These are phyloP conservation scores for Phaeosphaeria sp. DNA, from an alignment of 2,329 filamentous ascomycete species.

Conservation along the genomic window DNA sequence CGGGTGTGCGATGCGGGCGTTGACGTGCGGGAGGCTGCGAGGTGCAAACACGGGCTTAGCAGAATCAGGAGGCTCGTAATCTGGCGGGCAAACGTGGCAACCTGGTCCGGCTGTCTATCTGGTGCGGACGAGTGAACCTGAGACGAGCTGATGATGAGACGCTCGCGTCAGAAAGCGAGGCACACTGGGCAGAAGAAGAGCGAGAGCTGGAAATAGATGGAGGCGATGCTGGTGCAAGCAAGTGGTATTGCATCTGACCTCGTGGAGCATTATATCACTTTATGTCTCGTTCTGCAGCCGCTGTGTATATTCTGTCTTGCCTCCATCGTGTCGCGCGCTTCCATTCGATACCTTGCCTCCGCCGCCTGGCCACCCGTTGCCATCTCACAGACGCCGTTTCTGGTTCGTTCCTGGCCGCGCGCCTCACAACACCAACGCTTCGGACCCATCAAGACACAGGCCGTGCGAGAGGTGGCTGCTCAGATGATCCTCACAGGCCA, in stretches of 20 bases:
- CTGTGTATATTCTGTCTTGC: slow-evolving; percentile 38
- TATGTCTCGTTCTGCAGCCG: slow-evolving; percentile 45
- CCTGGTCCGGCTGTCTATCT: slow-evolving; percentile 27
- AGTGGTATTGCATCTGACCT: slow-evolving; percentile 31
- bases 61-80: slow-evolving; percentile 19
- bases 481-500: slow-evolving; percentile 37
- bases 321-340: slow-evolving; percentile 45
- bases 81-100: slow-evolving; percentile 32
- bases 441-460: slow-evolving; percentile 29
- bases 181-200: slow-evolving; percentile 6
- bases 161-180: slow-evolving; percentile 22
- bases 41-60: slow-evolving; percentile 22
- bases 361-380: slow-evolving; percentile 35
- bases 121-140: slow-evolving; percentile 25
- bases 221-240: slow-evolving; percentile 25
- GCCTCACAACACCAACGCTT: slow-evolving; percentile 43
- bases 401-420: slow-evolving; percentile 43
- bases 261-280: slow-evolving; percentile 35
- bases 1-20: slow-evolving; percentile 35
- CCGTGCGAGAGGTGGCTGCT: slow-evolving; percentile 34
- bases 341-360: slow-evolving; percentile 31
- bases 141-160: slow-evolving; percentile 37
- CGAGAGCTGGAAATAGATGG: slow-evolving; percentile 29
- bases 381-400: slow-evolving; percentile 31
- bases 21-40: slow-evolving; percentile 35